Evolutionary conservation across 2,329 filamentous ascomycete species (phyloP), one percentile per base, ranked within the genome.

Genomic region (Nemania abortiva): DNA sequence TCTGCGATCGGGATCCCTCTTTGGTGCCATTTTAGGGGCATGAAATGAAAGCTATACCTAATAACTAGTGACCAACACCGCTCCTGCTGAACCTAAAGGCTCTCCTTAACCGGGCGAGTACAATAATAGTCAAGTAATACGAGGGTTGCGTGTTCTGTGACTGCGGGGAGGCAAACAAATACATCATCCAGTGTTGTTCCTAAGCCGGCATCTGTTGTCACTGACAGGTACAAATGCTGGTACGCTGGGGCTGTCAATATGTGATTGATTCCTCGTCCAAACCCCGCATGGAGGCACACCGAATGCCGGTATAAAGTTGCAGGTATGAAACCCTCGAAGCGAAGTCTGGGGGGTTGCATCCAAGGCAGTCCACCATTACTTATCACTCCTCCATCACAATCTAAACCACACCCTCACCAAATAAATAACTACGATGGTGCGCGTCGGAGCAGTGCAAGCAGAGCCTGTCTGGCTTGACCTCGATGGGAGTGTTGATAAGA

Each of bases 391-490:
- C 54, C 66, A 63, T 39, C 47, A 54, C 42, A 59, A 9, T 11
- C 42, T 45, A 29, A 31, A 61, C 60, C n/a, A 56, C 50, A 65
- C 37, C 22, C 53, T 59, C 53, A 31, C 54, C 69, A 42, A 39
- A 76, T 70, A 37, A 39, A 76, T 75, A 72, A 70, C 68, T 31
- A 72, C 62, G 10, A 76, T 57, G 34, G 61, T 77, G 56, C 77
- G 77, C 39, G 83, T 87, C 5, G 86, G 84, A 31, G 85, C 86
- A 13, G 83, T 86, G 0, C 88, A 91, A 74, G 84, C 85, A 6
- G 89, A 90, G 76, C 87, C 88, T 0, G 83, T 81, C 1, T 91
- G 88, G 88, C 81, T 91, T 7, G 86, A 91, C 72, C 82, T 91
- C 1, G 79, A 84, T 7, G 84, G 77, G 0, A 82, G 83, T 1